A percentile compares a stretch with the other conserved stretches of the same genome.
Evolutionary conservation across 1,139 yeast genomes (phyloP).

Genomic region (Spencermartinsiella ligniputridi): DNA sequence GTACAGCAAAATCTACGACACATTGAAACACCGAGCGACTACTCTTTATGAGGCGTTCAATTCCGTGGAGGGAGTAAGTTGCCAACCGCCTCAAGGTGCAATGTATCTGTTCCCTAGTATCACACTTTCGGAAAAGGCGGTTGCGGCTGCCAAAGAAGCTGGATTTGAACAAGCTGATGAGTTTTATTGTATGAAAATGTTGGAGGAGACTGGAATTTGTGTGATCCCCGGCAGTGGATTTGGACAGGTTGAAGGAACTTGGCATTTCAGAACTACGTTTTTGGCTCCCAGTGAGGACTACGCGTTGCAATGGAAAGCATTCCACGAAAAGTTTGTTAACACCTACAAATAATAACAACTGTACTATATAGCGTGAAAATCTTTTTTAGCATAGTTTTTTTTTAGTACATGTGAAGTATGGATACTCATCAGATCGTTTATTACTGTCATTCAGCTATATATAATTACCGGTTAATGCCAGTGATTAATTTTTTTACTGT

Average conservation of each 20-base stretch:
- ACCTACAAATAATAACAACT: too few relatives aligned
- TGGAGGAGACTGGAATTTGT: conserved; percentile 92
- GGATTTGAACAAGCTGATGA: conserved; percentile 66
- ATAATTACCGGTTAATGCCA: too few relatives aligned
- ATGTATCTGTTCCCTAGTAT: conserved; percentile 92
- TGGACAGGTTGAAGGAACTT: conserved; percentile 85
- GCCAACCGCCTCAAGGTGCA: conserved; percentile 93
- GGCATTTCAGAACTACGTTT: conserved; percentile 92
- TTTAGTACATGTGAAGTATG: too few relatives aligned
- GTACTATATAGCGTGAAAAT: too few relatives aligned
- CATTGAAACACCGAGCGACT: conserved; percentile 60
- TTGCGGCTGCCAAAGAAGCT: conserved; percentile 51
- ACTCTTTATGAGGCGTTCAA: conserved; percentile 65
- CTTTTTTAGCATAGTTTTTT: too few relatives aligned
- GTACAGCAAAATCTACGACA: conserved; percentile 53
- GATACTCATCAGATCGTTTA: too few relatives aligned
- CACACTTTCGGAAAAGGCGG: conserved; percentile 57
- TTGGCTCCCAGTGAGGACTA: conserved; percentile 92
- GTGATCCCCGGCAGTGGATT: conserved; percentile 97
- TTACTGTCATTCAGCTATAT: too few relatives aligned
- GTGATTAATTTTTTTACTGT: too few relatives aligned
- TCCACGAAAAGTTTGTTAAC: conserved; percentile 68
- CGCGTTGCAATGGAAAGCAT: conserved; percentile 68
- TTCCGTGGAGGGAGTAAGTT: conserved; percentile 71
- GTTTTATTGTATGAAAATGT: conserved; percentile 74